These are phyloP conservation scores for Zea mays DNA, from an alignment of 176 grass and related monocot species.

Conservation along the genomic window Zm-B73-REFERENCE-NAM-5.0 NC_050097.1:236900501-236901000, in stretches of 20 bases:
- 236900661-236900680: constrained; percentile 47
- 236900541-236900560: constrained; percentile 18
- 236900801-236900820: constrained; percentile 50
- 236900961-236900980: not conserved
- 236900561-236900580: constrained; percentile 53
- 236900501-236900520: constrained; percentile 71
- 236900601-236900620: constrained; percentile 73
- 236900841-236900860: constrained; percentile 51
- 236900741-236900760: constrained; percentile 38
- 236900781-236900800: constrained; percentile 69
- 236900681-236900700: constrained; percentile 47
- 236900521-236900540: constrained; percentile 69
- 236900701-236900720: constrained; percentile 35
- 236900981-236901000: not conserved
- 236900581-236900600: constrained; percentile 63
- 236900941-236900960: constrained; percentile 8
- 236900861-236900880: constrained; percentile 63
- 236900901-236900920: constrained; percentile 58
- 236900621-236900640: constrained; percentile 64
- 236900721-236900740: not conserved
- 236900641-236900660: constrained; percentile 65
- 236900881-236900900: constrained; percentile 77
- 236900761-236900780: constrained; percentile 63
- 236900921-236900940: not conserved
- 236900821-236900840: constrained; percentile 53